phyloP scores from a whole-genome alignment of 345 rosid genomes.

The Boechera stricta region DNA sequence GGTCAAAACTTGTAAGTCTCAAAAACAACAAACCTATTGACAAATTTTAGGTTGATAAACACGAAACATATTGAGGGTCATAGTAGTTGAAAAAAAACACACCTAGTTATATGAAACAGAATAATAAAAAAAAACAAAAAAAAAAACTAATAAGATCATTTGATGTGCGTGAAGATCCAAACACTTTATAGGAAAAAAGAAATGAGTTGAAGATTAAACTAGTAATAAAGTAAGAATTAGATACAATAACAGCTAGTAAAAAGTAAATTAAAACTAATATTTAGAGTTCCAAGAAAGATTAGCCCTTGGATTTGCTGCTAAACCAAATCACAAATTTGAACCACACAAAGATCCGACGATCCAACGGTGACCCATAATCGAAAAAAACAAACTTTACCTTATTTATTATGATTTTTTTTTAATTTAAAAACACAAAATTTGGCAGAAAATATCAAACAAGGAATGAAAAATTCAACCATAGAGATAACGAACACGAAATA shows the following conservation, averaged over 20 bases:
- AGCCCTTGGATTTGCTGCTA: conserved; percentile 44
- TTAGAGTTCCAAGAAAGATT: conserved; percentile 45
- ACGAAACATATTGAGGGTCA: conserved; percentile 23
- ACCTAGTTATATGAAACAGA: conserved; percentile 9
- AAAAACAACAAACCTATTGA: conserved; percentile 14
- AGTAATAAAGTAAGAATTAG: conserved; percentile 17
- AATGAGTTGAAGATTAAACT: conserved; percentile 39
- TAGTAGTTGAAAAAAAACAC: conserved; percentile 20
- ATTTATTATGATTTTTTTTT: too few relatives aligned
- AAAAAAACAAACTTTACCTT: conserved; percentile 35
- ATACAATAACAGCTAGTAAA: conserved; percentile 4
- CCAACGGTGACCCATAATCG: conserved; percentile 30
- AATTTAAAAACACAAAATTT: not conserved
- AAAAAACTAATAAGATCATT: conserved; percentile 34
- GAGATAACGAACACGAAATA: conserved; percentile 1
- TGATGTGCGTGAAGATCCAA: conserved; percentile 45
- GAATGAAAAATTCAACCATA: conserved; percentile 1
- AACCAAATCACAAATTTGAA: conserved; percentile 28
- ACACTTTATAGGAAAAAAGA: conserved; percentile 16
- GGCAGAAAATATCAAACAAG: not conserved
- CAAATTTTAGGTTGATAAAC: conserved; percentile 14
- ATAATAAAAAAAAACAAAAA: not conserved
- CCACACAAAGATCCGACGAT: conserved; percentile 35
- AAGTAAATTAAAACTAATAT: conserved; percentile 24
- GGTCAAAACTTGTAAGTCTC: conserved; percentile 31